A percentile compares a stretch with the other conserved stretches of the same genome.
Evolutionary conservation across 2,329 filamentous ascomycete species (phyloP).

Genomic region (Hysterium pulicare): DNA sequence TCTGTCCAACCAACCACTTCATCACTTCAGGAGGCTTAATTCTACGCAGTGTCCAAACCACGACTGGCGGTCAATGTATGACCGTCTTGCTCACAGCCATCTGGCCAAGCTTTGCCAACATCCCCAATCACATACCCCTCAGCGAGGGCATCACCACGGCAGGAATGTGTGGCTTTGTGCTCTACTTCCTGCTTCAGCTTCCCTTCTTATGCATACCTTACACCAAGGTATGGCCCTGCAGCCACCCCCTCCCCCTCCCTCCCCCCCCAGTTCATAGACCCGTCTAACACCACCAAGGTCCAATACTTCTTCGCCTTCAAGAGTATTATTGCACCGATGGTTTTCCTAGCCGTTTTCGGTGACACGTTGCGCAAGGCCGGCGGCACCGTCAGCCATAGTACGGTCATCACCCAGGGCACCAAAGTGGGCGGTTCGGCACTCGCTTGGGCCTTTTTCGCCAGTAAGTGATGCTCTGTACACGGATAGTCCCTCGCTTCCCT

Average conservation of each 20-base stretch:
- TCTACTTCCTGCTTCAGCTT: slow-evolving; percentile 22
- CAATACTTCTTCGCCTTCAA: slow-evolving; percentile 26
- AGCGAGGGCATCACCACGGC: slow-evolving; percentile 8
- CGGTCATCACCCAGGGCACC: slow-evolving; percentile 26
- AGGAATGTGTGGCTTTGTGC: slow-evolving; percentile 7
- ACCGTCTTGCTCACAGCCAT: slow-evolving; percentile 16
- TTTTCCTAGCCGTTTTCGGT: slow-evolving; percentile 25
- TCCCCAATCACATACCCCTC: slow-evolving; percentile 8
- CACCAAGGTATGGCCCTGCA: slow-evolving; percentile 9
- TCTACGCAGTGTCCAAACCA: slow-evolving; percentile 17
- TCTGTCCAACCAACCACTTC: not conserved
- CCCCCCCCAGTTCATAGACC: not conserved
- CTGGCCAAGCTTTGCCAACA: slow-evolving; percentile 8
- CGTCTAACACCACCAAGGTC: slow-evolving; percentile 8
- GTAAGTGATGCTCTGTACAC: slow-evolving; percentile 2
- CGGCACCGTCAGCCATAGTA: slow-evolving; percentile 24
- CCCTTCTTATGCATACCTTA: slow-evolving; percentile 24
- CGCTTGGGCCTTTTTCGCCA: slow-evolving; percentile 18
- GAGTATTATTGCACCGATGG: slow-evolving; percentile 22
- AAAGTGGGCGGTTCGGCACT: slow-evolving; percentile 22
- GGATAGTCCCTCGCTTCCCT: slow-evolving; percentile 1
- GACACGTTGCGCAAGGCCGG: slow-evolving; percentile 20
- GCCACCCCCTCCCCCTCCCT: not conserved
- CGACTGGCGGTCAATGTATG: slow-evolving; percentile 22
- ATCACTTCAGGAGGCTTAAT: slow-evolving; percentile 8